These are phyloP conservation scores for Phytopythium helicoides DNA, from an alignment of 352 stramenopile genomes.

Conservation along the genomic window DNA sequence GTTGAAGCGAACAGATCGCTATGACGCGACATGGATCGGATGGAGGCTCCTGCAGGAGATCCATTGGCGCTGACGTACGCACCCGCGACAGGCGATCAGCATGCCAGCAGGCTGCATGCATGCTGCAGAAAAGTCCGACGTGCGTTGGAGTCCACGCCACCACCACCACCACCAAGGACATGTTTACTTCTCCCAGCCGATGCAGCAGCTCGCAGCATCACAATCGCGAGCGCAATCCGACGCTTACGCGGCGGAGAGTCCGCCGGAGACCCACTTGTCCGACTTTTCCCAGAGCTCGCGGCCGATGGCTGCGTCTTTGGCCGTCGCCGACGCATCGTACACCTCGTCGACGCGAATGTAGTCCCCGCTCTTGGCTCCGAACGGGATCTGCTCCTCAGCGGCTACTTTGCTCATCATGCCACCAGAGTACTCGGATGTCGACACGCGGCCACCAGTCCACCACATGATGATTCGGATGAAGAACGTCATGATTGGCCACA, in stretches of 20 bases:
- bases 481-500: slow-evolving; percentile 25
- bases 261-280: slow-evolving; percentile 12
- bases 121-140: too few relatives aligned
- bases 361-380: slow-evolving; percentile 20
- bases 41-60: too few relatives aligned
- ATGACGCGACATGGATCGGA: too few relatives aligned
- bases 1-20: too few relatives aligned
- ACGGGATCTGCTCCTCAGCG: slow-evolving; percentile 25
- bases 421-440: slow-evolving; percentile 28
- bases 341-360: slow-evolving; percentile 39
- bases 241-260: too few relatives aligned
- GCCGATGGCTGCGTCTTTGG: slow-evolving; percentile 23
- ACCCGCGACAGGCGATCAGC: too few relatives aligned
- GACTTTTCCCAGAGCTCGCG: slow-evolving; percentile 32
- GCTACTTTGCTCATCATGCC: slow-evolving; percentile 28
- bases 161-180: too few relatives aligned
- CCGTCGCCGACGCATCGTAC: slow-evolving; percentile 25
- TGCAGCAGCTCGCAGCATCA: too few relatives aligned
- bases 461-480: slow-evolving; percentile 23
- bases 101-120: too few relatives aligned
- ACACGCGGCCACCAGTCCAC: slow-evolving; percentile 16
- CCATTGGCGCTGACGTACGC: slow-evolving; percentile 26
- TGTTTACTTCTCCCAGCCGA: too few relatives aligned
- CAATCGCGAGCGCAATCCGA: too few relatives aligned
- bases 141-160: too few relatives aligned